Conservation (phyloP, 257 asterid genomes). For the Solanum rostratum region DNA sequence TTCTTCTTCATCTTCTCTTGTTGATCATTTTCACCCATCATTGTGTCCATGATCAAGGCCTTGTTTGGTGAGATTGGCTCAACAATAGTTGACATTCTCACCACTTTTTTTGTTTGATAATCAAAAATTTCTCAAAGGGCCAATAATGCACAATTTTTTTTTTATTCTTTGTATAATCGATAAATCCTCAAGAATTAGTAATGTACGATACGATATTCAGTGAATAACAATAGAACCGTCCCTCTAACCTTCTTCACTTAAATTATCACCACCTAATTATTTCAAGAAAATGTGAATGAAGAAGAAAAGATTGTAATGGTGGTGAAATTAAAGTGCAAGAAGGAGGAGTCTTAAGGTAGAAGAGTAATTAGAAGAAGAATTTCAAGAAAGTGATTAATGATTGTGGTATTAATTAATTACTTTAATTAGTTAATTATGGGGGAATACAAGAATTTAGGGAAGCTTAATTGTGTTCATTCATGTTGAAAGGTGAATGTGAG, state of each 20-base stretch:
- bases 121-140: not conserved
- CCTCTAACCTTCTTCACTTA: not conserved
- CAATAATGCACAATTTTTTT: not conserved
- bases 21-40: not conserved
- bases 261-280: not conserved
- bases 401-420: not conserved
- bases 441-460: not conserved
- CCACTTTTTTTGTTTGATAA: not conserved
- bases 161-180: not conserved
- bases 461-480: not conserved
- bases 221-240: not conserved
- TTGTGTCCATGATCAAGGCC: not conserved
- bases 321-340: not conserved
- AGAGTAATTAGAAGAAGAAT: not conserved
- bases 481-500: not conserved
- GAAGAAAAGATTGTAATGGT: not conserved
- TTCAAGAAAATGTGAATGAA: not conserved
- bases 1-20: not conserved
- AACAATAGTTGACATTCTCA: not conserved
- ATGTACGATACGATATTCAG: rapidly evolving
- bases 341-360: not conserved
- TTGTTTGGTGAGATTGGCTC: not conserved
- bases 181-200: not conserved
- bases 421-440: not conserved
- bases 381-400: not conserved